Evolutionary conservation across 2,329 filamentous ascomycete species (phyloP).

Genomic region (Beauveria caledonica): DNA sequence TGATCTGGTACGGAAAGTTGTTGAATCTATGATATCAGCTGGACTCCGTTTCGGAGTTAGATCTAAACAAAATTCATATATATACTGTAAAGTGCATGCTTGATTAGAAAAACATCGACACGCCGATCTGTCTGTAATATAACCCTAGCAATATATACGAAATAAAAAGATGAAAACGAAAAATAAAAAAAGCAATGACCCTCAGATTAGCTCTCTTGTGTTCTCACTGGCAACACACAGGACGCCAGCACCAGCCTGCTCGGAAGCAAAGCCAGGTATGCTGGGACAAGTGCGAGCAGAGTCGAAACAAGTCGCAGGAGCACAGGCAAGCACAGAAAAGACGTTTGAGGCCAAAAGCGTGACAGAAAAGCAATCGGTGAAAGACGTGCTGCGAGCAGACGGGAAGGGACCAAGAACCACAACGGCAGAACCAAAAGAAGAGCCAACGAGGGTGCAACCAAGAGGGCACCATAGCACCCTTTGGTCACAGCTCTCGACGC

Average conservation of each 20-base stretch:
- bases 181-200: constrained; percentile 20
- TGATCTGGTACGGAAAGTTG: background rate
- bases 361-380: background rate
- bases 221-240: constrained; percentile 43
- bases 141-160: background rate
- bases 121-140: background rate
- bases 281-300: constrained; percentile 1
- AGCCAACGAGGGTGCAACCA: background rate
- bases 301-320: constrained; percentile 12
- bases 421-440: background rate
- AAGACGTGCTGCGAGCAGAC: background rate
- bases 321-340: background rate
- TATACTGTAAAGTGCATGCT: background rate
- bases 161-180: background rate
- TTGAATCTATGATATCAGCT: background rate
- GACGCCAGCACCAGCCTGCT: background rate
- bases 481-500: background rate
- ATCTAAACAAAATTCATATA: background rate
- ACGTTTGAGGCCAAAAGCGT: background rate
- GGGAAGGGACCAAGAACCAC: background rate
- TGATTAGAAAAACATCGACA: background rate
- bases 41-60: background rate
- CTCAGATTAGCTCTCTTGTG: constrained; percentile 51
- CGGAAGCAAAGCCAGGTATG: background rate
- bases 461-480: background rate